Evolutionary conservation across 345 rosid species (phyloP).

Genomic region (Gynandropsis gynandra): DNA sequence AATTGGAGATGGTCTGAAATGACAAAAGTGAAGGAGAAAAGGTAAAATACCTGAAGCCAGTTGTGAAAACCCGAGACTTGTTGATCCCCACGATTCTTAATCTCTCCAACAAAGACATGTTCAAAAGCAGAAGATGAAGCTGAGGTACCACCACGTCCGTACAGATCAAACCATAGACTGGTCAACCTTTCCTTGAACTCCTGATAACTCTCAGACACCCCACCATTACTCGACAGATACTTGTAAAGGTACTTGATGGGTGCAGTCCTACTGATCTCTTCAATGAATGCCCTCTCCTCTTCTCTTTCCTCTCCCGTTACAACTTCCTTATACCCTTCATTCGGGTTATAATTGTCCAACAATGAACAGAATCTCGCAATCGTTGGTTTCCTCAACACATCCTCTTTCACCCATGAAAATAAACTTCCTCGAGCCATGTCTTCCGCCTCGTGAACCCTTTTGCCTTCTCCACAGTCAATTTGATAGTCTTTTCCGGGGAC

Average conservation of each 20-base stretch:
- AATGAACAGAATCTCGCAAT: slow-evolving; percentile 80
- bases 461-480: slow-evolving; percentile 92
- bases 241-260: slow-evolving; percentile 76
- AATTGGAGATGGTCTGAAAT: not conserved
- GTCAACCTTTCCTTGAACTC: slow-evolving; percentile 67
- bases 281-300: slow-evolving; percentile 81
- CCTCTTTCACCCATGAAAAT: slow-evolving; percentile 63
- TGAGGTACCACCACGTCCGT: slow-evolving; percentile 75
- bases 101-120: slow-evolving; percentile 95
- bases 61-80: slow-evolving; percentile 91
- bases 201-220: slow-evolving; percentile 50
- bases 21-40: not conserved
- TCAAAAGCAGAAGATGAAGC: slow-evolving; percentile 91
- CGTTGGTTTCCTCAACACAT: slow-evolving; percentile 62
- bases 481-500: slow-evolving; percentile 71
- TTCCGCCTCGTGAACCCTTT: slow-evolving; percentile 56
- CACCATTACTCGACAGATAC: slow-evolving; percentile 52
- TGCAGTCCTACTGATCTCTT: slow-evolving; percentile 88
- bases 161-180: slow-evolving; percentile 82
- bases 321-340: slow-evolving; percentile 66
- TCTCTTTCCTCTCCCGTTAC: slow-evolving; percentile 80
- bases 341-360: slow-evolving; percentile 84
- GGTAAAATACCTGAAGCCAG: slow-evolving; percentile 74
- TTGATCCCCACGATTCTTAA: slow-evolving; percentile 63
- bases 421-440: slow-evolving; percentile 78